Evolutionary conservation across 257 asterid species (phyloP), one percentile per base, ranked within the genome.

Genomic region (Solanum clarkiae): DNA sequence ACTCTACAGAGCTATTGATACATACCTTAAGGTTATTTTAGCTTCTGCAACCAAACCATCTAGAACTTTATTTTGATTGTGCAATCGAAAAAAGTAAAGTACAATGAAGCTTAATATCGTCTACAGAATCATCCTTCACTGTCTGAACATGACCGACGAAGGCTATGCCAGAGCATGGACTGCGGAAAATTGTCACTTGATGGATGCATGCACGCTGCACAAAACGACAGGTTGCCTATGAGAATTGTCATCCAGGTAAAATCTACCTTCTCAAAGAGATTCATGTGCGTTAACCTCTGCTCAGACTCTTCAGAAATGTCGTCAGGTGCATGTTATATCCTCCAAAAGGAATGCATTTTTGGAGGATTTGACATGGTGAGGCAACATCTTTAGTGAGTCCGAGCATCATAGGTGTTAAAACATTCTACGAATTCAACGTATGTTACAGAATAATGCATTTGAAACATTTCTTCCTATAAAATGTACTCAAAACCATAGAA

Each of bases 201-300:
- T 88, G 99, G 95, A 84, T 91, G 97, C 65, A 89, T 91, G 84
- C 99, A 95, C 88, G 98, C 97, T 60, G 95, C 98, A 77, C 98
- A 95, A 79, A 95, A 95, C 84, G 97, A 95, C n/a, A 91, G 99
- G 86, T 79, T 95, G 92, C 98, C 98, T 32, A 90, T 94, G 80
- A 88, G 99, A 90, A 95, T 95, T 49, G 82, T 90, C 56, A 94
- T 92, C 84, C 97, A 95, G 98, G 98, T 95, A 91, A 83, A 60
- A 82, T 70, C 84, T 51, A 29, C 81, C 59, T 74, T 45, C 9
- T 10, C 20, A 12, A n/a, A 26, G 40, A n/a, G 40, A 74, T 44
- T 44, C 80, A 20, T n/a, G 6, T 12, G n/a, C 6, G 40, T 12
- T 45, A 45, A 45, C 40, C 40, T 45, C 16, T 68, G 24, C 24